Evolutionary conservation across 208 protist genomes (phyloP), one percentile per base, ranked within the genome.

Genomic region (Leishmania arabica): DNA sequence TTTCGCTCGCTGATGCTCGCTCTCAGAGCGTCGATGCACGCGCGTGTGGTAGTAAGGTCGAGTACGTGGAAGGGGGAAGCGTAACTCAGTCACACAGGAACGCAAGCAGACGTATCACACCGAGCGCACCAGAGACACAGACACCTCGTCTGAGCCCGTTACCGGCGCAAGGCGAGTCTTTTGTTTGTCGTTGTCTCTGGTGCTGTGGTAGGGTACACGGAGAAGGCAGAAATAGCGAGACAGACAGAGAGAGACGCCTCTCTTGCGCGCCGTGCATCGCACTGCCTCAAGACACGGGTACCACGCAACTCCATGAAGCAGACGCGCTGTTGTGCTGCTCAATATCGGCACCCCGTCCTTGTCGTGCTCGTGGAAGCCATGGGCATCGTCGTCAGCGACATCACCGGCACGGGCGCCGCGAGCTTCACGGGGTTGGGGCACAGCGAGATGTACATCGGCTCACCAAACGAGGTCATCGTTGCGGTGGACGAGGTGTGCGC

Each of bases 341-440:
- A 66, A 68, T 56, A 77, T 68, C 56, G 56, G 19, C 74, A 49
- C 21, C 24, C 56, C 27, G 56, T 17, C 21, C 19, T 53, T 19
- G 56, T 65, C 7, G 54, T 31, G 45, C 68, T 31, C 68, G 42
- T 54, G 19, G 53, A n/a, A 54, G 53, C 45, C 72, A 34, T 60
- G 15, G 31, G 11, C 56, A 66, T 24, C 53, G 9, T 51, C 74
- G 54, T 47, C 74, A 77, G n/a, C 34, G 56, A 37, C 56, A 77
- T 68, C 74, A 77, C 74, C 40, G 74, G 74, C 37, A 77, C 21
- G 24, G 74, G 74, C 24, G 74, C 40, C 56, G 40, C n/a, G 53
- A 77, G 40, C 74, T 24, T 77, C 72, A 77, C 72, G 7, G 72
- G 72, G 31, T 24, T 40, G 31, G 40, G 31, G 72, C 72, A 47